A percentile compares a stretch with the other conserved stretches of the same genome.
Conservation (phyloP, 306 rosid genomes). For the Cicer bijugum region DNA sequence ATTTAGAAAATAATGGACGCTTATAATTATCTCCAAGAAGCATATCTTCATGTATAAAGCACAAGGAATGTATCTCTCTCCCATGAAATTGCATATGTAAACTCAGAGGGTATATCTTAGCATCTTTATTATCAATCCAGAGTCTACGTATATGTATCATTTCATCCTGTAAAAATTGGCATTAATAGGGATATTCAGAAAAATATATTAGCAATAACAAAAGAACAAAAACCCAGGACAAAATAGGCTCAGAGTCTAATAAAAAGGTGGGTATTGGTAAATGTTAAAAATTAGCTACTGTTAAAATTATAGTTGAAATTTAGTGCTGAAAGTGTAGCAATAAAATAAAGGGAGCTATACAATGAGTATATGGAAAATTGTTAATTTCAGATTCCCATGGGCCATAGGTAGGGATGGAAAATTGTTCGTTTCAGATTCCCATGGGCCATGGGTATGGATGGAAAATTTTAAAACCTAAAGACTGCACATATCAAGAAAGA, state of each 20-base stretch:
- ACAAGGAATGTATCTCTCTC: conserved; percentile 90
- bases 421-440: conserved; percentile 26
- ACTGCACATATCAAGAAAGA: conserved; percentile 18
- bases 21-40: conserved; percentile 51
- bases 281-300: conserved; percentile 1
- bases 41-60: conserved; percentile 64
- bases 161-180: conserved; percentile 70
- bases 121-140: conserved; percentile 57
- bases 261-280: conserved; percentile 8
- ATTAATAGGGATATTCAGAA: conserved; percentile 29
- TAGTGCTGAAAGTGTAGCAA: background rate
- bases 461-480: conserved; percentile 34
- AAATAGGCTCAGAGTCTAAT: conserved; percentile 24
- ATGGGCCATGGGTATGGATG: conserved; percentile 3
- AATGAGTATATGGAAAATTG: conserved; percentile 19
- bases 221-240: conserved; percentile 11
- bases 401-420: conserved; percentile 21
- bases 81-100: conserved; percentile 95
- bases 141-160: conserved; percentile 67
- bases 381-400: conserved; percentile 20
- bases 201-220: conserved; percentile 26
- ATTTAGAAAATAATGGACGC: conserved; percentile 47
- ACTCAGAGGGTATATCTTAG: conserved; percentile 71
- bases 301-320: conserved; percentile 7
- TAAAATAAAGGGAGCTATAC: conserved; percentile 15